Evolutionary conservation across 2,329 filamentous ascomycete species (phyloP), one percentile per base, ranked within the genome.

Genomic region (Cladosporium sp.): DNA sequence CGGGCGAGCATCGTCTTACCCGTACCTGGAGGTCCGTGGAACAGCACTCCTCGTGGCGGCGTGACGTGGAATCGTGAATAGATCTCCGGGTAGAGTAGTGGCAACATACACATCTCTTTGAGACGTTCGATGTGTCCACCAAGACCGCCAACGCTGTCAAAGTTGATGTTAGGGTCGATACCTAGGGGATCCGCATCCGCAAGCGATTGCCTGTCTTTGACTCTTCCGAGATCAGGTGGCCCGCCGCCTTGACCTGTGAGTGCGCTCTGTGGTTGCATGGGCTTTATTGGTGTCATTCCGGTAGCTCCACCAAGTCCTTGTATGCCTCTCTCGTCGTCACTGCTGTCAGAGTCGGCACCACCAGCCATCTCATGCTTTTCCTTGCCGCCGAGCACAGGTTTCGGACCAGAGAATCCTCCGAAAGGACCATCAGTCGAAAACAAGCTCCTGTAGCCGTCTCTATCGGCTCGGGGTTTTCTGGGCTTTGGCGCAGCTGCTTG

Each of bases 81-180:
- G 49, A 98, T 88, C 77, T 99, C 95, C 0, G 95, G 95, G 74
- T 99, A 99, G 6, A 98, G 85, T 23, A 99, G 82, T 2, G 95
- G 95, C 67, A 99, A 85, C 70, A 94, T 91, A 21, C 99, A 94
- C 95, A 99, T 99, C 80, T 99, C 95, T 79, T 99, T 98, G 68
- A 99, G 84, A 77, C 97, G 92, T 75, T 97, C 93, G 75, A 99
- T 97, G 75, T 98, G 94, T 39, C 92, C 90, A 76, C 96, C 89
- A 53, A 99, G 81, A 48, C 95, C 95, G 74, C 95, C 95, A 64
- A 99, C 93, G 70, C 93, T 92, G 77, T 91, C 94, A 76, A 99
- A 97, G 75, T 93, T 93, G 67, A 99, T 92, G 73, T 88, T 94
- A 74, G 94, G 82, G 75, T 98, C 93, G 36, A 99, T 93, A 11